Evolutionary conservation across 1,284 basidiomycete species (phyloP).

Genomic region (Athelia psychrophila): DNA sequence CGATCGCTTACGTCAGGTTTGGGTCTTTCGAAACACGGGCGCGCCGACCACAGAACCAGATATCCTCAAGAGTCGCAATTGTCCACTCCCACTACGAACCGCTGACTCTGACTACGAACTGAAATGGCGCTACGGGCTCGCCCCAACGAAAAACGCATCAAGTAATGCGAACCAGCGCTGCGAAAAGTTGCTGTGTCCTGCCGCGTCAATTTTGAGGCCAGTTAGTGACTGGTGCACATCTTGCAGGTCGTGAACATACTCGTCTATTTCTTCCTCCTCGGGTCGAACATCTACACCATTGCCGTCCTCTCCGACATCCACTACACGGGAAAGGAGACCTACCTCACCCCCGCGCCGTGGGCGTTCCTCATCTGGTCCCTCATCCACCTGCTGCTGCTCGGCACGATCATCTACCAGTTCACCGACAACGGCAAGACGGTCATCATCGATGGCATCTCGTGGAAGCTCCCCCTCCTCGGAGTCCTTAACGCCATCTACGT

Average conservation of each 20-base stretch:
- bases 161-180: too few species aligned
- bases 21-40: too few species aligned
- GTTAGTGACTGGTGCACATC: background rate
- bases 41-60: too few species aligned
- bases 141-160: too few species aligned
- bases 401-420: slow-evolving; percentile 90
- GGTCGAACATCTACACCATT: slow-evolving; percentile 85
- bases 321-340: slow-evolving; percentile 75
- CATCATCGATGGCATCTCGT: slow-evolving; percentile 83
- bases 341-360: slow-evolving; percentile 88
- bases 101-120: too few species aligned
- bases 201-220: too few species aligned
- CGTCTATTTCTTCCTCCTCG: slow-evolving; percentile 80
- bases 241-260: background rate
- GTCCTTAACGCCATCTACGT: slow-evolving; percentile 86
- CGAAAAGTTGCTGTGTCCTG: too few species aligned
- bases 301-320: slow-evolving; percentile 71
- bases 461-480: slow-evolving; percentile 86
- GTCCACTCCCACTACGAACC: too few species aligned
- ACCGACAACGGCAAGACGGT: slow-evolving; percentile 74
- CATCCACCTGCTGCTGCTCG: slow-evolving; percentile 85
- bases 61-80: too few species aligned
- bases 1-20: too few species aligned
- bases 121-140: too few species aligned
- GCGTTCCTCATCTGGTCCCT: slow-evolving; percentile 84